Evolutionary conservation across 225 moss, liverwort and hornwort genomes (phyloP).

Genomic region (Bryoerythrophyllum caledonicum): DNA sequence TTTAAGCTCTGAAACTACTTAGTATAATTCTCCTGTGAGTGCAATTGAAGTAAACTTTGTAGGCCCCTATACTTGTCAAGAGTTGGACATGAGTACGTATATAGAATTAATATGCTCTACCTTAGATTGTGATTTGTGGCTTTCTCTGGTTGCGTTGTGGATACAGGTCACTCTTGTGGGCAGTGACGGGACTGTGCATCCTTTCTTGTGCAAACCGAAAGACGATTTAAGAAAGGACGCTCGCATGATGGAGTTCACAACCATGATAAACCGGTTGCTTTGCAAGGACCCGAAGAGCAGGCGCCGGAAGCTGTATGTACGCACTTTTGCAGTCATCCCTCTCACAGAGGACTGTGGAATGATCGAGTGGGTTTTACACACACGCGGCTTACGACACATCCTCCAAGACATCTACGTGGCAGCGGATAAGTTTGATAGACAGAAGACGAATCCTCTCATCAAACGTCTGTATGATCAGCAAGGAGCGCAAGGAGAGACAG

Average conservation of each 20-base stretch:
- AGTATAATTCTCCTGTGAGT: no score
- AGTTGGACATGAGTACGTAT: no score
- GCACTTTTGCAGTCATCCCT: conserved; percentile 97
- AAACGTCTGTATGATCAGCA: conserved; percentile 94
- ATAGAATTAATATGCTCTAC: no score
- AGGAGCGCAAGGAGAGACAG: conserved; percentile 75
- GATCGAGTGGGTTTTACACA: conserved; percentile 99
- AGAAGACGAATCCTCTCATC: conserved; percentile 85
- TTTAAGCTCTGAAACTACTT: no score
- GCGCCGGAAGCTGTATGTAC: conserved; percentile 87
- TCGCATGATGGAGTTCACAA: conserved; percentile 99
- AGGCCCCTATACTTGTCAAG: no score
- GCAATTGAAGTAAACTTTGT: no score
- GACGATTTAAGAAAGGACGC: conserved; percentile 99
- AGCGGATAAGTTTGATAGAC: conserved; percentile 87
- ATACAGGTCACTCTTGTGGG: conserved; percentile 84
- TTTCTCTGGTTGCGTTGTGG: conserved; percentile 16
- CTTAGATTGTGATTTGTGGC: conserved; percentile 9
- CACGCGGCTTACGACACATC: conserved; percentile 90
- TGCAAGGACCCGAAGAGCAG: conserved; percentile 95
- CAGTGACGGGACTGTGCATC: conserved; percentile 92
- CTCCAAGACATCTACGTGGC: conserved; percentile 90
- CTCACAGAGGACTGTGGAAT: conserved; percentile 99
- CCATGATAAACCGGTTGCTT: conserved; percentile 96
- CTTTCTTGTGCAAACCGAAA: conserved; percentile 96